Evolutionary conservation across 352 stramenopile species (phyloP), one percentile per base, ranked within the genome.

Genomic region (Globisporangium yorkense): DNA sequence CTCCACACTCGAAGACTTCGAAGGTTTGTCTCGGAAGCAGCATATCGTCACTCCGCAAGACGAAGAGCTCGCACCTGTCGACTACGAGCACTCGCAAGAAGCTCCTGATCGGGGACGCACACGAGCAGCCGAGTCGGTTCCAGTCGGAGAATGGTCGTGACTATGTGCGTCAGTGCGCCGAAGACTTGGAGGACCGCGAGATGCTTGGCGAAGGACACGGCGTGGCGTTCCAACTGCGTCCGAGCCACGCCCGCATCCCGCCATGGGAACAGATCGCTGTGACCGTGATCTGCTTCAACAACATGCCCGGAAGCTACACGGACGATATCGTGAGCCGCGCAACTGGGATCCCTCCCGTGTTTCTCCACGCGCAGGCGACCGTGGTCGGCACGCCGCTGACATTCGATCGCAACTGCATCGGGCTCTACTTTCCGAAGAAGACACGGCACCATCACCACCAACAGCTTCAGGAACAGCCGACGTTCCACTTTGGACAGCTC

Each of bases 321-420:
- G 81, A 92, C 59, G 77, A 80, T 33, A 71, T 94, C 13, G 70
- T 88, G 37, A 80, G 75, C 37, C 80, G 78, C 10, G 67, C 81
- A 0, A 54, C 57, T 2, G 78, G 73, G 5, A 51, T 73, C 7
- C 77, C 77, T n/a, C 80, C 78, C 0, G 75, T 90, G 2, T 67
- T 89, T n/a, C 62, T 93, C 5, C 80, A 82, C 21, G 60, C 74
- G 0, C 78, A 68, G 0, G 79, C 80, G 2, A 77, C 64, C 0
- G 66, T 93, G 43, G 71, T 87, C 0, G 83, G 83, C 12, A 74
- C 73, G 2, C 80, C 83, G 1, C 65, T 93, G 2, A 57, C 59
- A 35, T 52, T 90, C 1, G 80, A 92, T 20, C 67, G 57, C 6
- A 82, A 90, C 64, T 90, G 80, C 51, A 78, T 90, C 37, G 84